phyloP scores from a whole-genome alignment of 2,329 filamentous ascomycete species.

The Xylaria sp. region DNA sequence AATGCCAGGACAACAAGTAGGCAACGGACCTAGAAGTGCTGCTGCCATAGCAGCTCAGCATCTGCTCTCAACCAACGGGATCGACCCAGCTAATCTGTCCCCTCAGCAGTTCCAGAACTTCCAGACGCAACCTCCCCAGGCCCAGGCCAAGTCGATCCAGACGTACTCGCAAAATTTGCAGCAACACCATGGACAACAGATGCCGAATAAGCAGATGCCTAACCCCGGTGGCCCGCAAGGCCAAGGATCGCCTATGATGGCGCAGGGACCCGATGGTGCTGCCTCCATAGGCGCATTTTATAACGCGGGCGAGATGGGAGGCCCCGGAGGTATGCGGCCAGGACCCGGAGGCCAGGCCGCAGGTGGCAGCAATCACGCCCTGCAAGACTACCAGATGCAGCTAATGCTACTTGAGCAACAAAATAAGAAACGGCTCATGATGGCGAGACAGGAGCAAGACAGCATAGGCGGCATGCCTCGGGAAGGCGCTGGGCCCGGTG shows the following conservation, averaged over 20 bases:
- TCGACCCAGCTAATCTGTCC: conserved; percentile 74
- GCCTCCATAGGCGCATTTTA: conserved; percentile 61
- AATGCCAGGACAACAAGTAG: conserved; percentile 73
- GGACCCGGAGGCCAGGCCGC: conserved; percentile 51
- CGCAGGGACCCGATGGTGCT: conserved; percentile 67
- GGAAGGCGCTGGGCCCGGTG: conserved; percentile 55
- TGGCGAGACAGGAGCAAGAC: conserved; percentile 81
- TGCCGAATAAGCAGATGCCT: conserved; percentile 79
- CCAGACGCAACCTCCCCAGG: conserved; percentile 56
- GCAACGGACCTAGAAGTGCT: conserved; percentile 49
- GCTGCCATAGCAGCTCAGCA: conserved; percentile 52
- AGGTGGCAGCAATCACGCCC: conserved; percentile 72
- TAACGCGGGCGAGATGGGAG: conserved; percentile 63
- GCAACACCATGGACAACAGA: conserved; percentile 78
- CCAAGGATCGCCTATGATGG: conserved; percentile 84
- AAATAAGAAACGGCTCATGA: conserved; percentile 83
- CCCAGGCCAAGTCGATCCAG: conserved; percentile 82
- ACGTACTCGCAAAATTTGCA: conserved; percentile 84
- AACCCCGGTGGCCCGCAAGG: conserved; percentile 71
- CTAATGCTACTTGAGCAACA: conserved; percentile 85
- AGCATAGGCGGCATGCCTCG: conserved; percentile 56
- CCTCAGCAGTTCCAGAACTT: conserved; percentile 74
- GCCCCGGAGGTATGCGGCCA: conserved; percentile 60
- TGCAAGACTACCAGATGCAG: conserved; percentile 90
- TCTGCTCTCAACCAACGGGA: conserved; percentile 68